Evolutionary conservation across 2,329 filamentous ascomycete species (phyloP).

Genomic region (Paracorniculantispora psalliotae): DNA sequence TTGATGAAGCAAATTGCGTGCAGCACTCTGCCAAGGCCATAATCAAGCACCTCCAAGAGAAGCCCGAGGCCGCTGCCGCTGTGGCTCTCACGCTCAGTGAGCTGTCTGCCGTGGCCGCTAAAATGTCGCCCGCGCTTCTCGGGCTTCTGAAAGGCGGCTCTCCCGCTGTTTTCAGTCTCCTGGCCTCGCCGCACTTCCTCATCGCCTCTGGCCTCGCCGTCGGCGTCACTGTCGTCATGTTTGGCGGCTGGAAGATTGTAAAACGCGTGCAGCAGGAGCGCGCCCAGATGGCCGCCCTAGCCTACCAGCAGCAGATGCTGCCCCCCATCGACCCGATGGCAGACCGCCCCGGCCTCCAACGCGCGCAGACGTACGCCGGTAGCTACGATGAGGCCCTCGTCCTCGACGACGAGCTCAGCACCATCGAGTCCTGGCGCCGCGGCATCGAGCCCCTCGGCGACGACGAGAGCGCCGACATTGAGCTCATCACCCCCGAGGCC

Average conservation of each 20-base stretch:
- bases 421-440: constrained; percentile 55
- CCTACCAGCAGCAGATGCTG: constrained; percentile 21
- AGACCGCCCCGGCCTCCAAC: constrained; percentile 8
- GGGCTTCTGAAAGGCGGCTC: constrained; percentile 71
- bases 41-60: constrained; percentile 66
- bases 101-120: constrained; percentile 73
- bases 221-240: constrained; percentile 90
- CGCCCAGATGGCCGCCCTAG: constrained; percentile 25
- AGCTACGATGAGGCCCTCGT: constrained; percentile 52
- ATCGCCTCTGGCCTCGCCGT: constrained; percentile 86
- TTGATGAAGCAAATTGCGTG: constrained; percentile 84
- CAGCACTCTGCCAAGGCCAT: constrained; percentile 79
- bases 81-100: constrained; percentile 91
- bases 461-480: constrained; percentile 45
- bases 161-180: constrained; percentile 78
- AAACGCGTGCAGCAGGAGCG: constrained; percentile 64
- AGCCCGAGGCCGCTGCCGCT: constrained; percentile 84
- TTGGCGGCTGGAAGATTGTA: constrained; percentile 96
- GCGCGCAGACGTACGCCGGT: constrained; percentile 26
- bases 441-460: constrained; percentile 47
- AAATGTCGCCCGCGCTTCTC: constrained; percentile 79
- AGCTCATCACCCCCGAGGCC: constrained; percentile 54
- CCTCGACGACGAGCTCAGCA: constrained; percentile 52
- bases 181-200: constrained; percentile 88
- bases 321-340: constrained; percentile 17